Percentiles rank a stretch among this genome's conserved stretches.
Evolutionary conservation across 2,329 filamentous ascomycete genomes (phyloP).

Genomic region (Colletotrichum plurivorum): DNA sequence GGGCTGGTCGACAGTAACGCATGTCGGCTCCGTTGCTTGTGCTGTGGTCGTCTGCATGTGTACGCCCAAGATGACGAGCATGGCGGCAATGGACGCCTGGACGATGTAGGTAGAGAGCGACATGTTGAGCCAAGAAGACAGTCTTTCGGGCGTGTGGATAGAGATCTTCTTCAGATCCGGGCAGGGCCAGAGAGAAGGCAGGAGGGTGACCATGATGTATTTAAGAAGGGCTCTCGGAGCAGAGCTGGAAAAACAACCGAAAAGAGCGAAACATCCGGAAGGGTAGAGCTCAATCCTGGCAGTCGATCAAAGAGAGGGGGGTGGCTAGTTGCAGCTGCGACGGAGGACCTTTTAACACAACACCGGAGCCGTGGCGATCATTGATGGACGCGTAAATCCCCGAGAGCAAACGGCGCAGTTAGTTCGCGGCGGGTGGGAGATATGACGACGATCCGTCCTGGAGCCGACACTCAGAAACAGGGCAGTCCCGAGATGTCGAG

Average conservation of each 20-base stretch:
- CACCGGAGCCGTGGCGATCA: slow-evolving; percentile 34
- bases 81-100: slow-evolving; percentile 32
- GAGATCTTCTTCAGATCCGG: slow-evolving; percentile 16
- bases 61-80: slow-evolving; percentile 31
- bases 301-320: slow-evolving; percentile 17
- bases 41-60: slow-evolving; percentile 33
- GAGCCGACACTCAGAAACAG: slow-evolving; percentile 20
- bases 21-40: slow-evolving; percentile 17
- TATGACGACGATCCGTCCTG: slow-evolving; percentile 32
- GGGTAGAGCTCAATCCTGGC: slow-evolving; percentile 12
- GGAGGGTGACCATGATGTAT: slow-evolving; percentile 30
- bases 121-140: slow-evolving; percentile 35
- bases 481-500: slow-evolving; percentile 27
- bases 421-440: slow-evolving; percentile 10
- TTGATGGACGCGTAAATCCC: slow-evolving; percentile 10
- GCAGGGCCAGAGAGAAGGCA: slow-evolving; percentile 27
- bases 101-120: slow-evolving; percentile 29
- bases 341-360: slow-evolving; percentile 15
- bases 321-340: not conserved
- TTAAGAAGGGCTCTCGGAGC: slow-evolving; percentile 18
- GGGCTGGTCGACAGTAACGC: slow-evolving; percentile 37
- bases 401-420: slow-evolving; percentile 16
- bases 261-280: slow-evolving; percentile 29
- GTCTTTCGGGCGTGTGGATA: slow-evolving; percentile 2
- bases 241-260: slow-evolving; percentile 7